Percentiles rank a stretch among this genome's conserved stretches.
Evolutionary conservation across 1,139 yeast genomes (phyloP).

Genomic region (Pneumocystis jirovecii): DNA sequence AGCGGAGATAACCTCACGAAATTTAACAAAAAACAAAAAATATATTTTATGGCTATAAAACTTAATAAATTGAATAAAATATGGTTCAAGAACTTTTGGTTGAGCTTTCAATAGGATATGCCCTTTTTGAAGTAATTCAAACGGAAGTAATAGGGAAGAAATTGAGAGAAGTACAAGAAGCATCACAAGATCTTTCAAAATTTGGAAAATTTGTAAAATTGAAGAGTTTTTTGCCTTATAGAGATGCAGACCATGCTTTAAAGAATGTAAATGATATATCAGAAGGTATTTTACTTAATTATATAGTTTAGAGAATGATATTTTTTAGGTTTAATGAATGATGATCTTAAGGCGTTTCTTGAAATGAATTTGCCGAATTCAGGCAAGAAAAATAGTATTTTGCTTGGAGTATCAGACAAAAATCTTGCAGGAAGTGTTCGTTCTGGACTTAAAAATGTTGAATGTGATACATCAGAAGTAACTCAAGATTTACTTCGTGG

Average conservation of each 20-base stretch:
- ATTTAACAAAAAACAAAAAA: not conserved
- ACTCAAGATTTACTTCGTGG: slow-evolving; percentile 95
- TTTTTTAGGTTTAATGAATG: slow-evolving; percentile 46
- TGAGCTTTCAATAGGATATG: slow-evolving; percentile 98
- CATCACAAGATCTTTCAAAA: slow-evolving; percentile 69
- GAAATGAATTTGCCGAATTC: slow-evolving; percentile 87
- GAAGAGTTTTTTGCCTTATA: slow-evolving; percentile 93
- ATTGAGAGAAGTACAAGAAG: slow-evolving; percentile 86
- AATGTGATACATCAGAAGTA: slow-evolving; percentile 78
- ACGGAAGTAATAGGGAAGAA: slow-evolving; percentile 90
- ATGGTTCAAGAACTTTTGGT: slow-evolving; percentile 75
- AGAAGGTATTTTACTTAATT: slow-evolving; percentile 41
- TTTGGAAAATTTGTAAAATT: slow-evolving; percentile 88
- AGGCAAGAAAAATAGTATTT: slow-evolving; percentile 45
- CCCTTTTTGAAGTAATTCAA: slow-evolving; percentile 71
- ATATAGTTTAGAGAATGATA: not conserved
- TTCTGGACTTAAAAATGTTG: slow-evolving; percentile 75
- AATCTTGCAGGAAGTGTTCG: slow-evolving; percentile 94
- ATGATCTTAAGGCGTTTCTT: slow-evolving; percentile 72
- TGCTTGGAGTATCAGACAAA: slow-evolving; percentile 83
- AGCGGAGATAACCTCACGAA: not conserved
- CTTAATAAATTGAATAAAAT: not conserved
- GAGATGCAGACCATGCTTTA: slow-evolving; percentile 87
- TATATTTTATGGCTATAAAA: not conserved
- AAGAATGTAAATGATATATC: slow-evolving; percentile 96